Evolutionary conservation across 2,329 filamentous ascomycete genomes (phyloP).

Genomic region (Aspergillus neotritici): DNA sequence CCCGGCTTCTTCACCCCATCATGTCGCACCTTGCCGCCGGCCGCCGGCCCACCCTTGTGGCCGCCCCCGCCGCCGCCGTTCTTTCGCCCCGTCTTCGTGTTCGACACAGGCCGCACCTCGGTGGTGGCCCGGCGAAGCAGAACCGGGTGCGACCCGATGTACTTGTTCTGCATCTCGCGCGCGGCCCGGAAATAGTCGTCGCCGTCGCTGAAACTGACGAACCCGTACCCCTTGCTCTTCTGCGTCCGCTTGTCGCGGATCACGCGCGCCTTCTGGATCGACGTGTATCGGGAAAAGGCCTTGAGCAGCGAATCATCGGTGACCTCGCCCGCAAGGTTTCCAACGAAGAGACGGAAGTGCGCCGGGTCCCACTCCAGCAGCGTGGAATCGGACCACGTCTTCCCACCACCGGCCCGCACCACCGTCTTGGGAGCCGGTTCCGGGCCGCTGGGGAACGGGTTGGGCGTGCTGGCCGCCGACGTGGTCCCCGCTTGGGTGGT

Average conservation of each 20-base stretch:
- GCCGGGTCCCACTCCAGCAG: conserved; percentile 94
- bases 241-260: conserved; percentile 92
- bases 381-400: conserved; percentile 82
- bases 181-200: conserved; percentile 96
- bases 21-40: conserved; percentile 39
- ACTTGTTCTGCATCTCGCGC: conserved; percentile 98
- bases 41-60: conserved; percentile 24
- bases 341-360: conserved; percentile 91
- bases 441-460: conserved; percentile 39
- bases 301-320: conserved; percentile 94
- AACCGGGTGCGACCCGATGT: conserved; percentile 95
- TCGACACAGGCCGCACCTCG: conserved; percentile 75
- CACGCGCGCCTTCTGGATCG: conserved; percentile 86
- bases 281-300: conserved; percentile 82
- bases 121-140: conserved; percentile 82
- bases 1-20: conserved; percentile 42
- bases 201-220: conserved; percentile 90
- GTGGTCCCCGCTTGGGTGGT: conserved; percentile 25
- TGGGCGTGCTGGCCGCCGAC: conserved; percentile 34
- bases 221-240: conserved; percentile 94
- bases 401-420: conserved; percentile 78
- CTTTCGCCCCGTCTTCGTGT: conserved; percentile 59
- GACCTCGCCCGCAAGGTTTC: conserved; percentile 93
- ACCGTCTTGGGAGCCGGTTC: conserved; percentile 69
- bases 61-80: conserved; percentile 28